phyloP scores from a whole-genome alignment of 805 yeast species.

The Ogataea minuta region DNA sequence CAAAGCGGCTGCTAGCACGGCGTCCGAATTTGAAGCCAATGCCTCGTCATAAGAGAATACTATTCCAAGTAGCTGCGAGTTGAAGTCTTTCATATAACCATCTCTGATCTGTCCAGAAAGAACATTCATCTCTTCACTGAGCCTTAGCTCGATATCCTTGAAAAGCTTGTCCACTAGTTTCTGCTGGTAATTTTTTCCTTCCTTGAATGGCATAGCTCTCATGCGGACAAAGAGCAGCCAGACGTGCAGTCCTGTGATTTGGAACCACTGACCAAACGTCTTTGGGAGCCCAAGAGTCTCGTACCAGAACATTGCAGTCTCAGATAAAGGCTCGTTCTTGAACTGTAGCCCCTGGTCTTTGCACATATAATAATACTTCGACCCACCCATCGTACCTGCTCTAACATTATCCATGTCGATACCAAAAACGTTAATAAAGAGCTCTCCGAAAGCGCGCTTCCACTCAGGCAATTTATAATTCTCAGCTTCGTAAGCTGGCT shows the following conservation, averaged over 20 bases:
- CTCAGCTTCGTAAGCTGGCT: constrained; percentile 31
- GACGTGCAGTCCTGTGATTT: constrained; percentile 82
- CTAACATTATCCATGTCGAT: constrained; percentile 90
- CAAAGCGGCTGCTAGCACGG: constrained; percentile 70
- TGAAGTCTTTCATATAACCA: constrained; percentile 84
- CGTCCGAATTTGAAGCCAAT: constrained; percentile 66
- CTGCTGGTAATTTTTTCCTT: constrained; percentile 88
- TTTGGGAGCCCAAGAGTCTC: constrained; percentile 77
- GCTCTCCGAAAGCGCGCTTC: constrained; percentile 62
- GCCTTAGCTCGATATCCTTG: constrained; percentile 82
- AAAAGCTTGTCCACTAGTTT: constrained; percentile 86
- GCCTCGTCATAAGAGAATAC: constrained; percentile 94
- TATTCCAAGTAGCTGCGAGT: constrained; percentile 84
- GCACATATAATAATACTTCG: constrained; percentile 81
- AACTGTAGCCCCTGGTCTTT: constrained; percentile 78
- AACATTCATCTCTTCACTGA: constrained; percentile 84
- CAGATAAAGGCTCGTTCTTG: constrained; percentile 68
- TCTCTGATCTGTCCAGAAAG: constrained; percentile 78
- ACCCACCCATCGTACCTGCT: constrained; percentile 94
- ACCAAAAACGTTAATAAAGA: constrained; percentile 56
- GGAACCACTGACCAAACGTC: constrained; percentile 96
- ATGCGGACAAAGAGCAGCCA: constrained; percentile 94
- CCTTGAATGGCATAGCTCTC: constrained; percentile 93
- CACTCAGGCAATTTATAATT: constrained; percentile 41
- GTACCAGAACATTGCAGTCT: constrained; percentile 80